Evolutionary conservation across 305 asterid species (phyloP).

Genomic region (Rubia balearica): DNA sequence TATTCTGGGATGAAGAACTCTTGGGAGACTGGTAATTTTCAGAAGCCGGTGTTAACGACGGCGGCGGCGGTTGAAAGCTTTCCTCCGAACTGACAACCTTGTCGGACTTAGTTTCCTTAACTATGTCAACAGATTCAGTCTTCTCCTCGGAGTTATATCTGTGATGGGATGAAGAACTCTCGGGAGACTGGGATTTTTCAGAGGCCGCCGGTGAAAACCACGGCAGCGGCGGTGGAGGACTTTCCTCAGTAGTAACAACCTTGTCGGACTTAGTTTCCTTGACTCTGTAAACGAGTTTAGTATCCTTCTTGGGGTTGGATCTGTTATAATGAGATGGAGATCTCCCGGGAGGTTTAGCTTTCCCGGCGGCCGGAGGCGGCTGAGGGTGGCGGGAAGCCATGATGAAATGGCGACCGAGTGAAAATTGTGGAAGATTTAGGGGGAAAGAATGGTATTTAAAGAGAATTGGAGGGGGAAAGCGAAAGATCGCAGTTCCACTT

Average conservation of each 20-base stretch:
- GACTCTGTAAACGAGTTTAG: background rate
- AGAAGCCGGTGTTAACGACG: too few relatives aligned
- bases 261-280: background rate
- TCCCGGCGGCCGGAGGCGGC: too few relatives aligned
- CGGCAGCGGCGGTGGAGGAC: background rate
- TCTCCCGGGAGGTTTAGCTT: background rate
- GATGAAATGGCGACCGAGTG: background rate
- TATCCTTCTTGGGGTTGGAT: background rate
- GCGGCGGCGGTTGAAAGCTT: background rate
- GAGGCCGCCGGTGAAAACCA: too few relatives aligned
- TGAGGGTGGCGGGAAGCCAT: background rate
- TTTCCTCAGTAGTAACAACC: conserved; percentile 11
- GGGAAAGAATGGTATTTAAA: background rate
- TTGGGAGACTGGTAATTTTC: too few relatives aligned
- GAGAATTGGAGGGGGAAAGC: background rate
- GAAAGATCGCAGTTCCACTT: background rate
- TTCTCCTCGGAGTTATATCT: too few relatives aligned
- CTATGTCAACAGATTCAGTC: too few relatives aligned
- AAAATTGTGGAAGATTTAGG: background rate
- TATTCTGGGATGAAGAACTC: too few relatives aligned
- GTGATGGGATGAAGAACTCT: too few relatives aligned
- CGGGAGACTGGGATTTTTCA: too few relatives aligned
- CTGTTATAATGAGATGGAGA: background rate
- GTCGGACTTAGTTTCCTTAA: background rate
- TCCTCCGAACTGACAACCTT: conserved; percentile 10